Percentiles rank a stretch among this genome's conserved stretches.
Evolutionary conservation across 75 land plant species (phyloP).

Genomic region (Isoetes taiwanensis): DNA sequence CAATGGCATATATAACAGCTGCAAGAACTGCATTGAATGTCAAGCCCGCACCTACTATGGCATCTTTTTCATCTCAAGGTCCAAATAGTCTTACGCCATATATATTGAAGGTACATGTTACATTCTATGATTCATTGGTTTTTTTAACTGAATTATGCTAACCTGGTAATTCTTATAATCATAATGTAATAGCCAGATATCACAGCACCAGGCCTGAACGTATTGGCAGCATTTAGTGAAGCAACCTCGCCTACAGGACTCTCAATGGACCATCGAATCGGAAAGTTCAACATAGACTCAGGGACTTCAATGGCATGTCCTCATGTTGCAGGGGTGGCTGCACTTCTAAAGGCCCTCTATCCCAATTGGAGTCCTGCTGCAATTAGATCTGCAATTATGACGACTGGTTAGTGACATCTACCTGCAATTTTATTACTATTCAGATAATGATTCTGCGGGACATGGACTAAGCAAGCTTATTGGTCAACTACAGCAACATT

Average conservation of each 20-base stretch:
- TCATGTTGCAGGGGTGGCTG: constrained; percentile 49
- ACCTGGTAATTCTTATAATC: no score
- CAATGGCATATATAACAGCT: constrained; percentile 28
- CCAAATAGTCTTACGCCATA: constrained; percentile 38
- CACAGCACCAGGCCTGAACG: constrained; percentile 67
- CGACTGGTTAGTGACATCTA: no score
- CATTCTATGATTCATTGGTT: no score
- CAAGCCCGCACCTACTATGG: constrained; percentile 48
- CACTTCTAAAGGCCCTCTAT: constrained; percentile 43
- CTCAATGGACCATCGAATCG: constrained; percentile 24
- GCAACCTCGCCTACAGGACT: constrained; percentile 37
- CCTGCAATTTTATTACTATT: no score
- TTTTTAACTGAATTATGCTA: no score
- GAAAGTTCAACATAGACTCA: constrained; percentile 46
- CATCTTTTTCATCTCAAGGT: constrained; percentile 57
- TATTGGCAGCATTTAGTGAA: constrained; percentile 71
- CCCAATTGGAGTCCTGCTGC: constrained; percentile 71
- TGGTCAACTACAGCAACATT: constrained; percentile 17
- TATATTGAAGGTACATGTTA: constrained; percentile 51
- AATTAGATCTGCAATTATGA: constrained; percentile 73
- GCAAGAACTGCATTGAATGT: constrained; percentile 16
- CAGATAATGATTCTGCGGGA: no score
- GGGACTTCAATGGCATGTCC: constrained; percentile 91
- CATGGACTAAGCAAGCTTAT: no score
- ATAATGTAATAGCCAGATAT: constrained; percentile 90